Evolutionary conservation across 768 basidiomycete species (phyloP), one percentile per base, ranked within the genome.

Genomic region (Tremella mesenterica): DNA sequence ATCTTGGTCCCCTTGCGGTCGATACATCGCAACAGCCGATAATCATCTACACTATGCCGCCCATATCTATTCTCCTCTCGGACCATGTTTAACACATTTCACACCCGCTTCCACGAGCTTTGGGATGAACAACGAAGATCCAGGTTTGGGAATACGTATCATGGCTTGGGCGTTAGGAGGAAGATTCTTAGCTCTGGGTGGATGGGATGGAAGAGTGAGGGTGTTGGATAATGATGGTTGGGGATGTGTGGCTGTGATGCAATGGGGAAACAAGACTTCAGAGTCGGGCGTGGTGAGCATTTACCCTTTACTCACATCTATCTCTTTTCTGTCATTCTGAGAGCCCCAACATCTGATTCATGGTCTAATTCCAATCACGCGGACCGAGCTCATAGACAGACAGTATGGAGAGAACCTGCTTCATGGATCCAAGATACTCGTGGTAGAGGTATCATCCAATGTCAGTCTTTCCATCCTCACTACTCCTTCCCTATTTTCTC

Each of bases 141-240:
- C 87, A 25, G 87, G 85, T 14, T 80, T 91, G 52, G 91, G 91
- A 5, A 82, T 95, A 38, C 80, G 88, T 9, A 77, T 75, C 54
- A 83, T 84, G 0, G 75, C 80, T 18, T 96, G 91, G 91, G 87
- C 91, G 73, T 91, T 90, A 3, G 84, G 77, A 51, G 88, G 90
- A 4, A 77, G 80, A 64, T 91, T 86, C 68, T 75, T 95, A 8
- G 85, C 84, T 1, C 77, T 91, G 0, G 83, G 82, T 12, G 91
- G 91, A 10, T 91, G 85, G 82, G 89, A 92, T 73, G 88, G 91
- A 63, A 88, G 85, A 74, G 88, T 85, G 50, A 55, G 71, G 26
- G 59, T 73, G 6, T 20, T 71, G 4, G 71, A 73, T 46, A 58
- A 56, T 28, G 69, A 71, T 27, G 69, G 67, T 1, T 69, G 71